Evolutionary conservation across 306 rosid species (phyloP), one percentile per base, ranked within the genome.

Genomic region (Lathyrus oleraceus): DNA sequence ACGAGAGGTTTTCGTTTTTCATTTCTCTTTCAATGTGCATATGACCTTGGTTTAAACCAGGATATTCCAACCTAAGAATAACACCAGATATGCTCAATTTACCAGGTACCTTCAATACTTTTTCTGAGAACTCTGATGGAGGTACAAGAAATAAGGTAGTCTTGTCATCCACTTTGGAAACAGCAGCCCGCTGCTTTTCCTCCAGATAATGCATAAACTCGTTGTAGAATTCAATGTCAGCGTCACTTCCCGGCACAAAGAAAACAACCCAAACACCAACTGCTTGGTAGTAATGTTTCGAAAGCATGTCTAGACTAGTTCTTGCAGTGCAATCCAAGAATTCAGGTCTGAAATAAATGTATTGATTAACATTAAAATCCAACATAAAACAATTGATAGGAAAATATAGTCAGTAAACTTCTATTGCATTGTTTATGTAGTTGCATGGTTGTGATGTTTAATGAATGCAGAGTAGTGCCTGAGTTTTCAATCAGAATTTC

Each of bases 71-170:
- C 86, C 98, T 87, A 61, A 94, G 84, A 78, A 94, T 73, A 56
- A 91, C 97, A 47, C 99, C 97, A 71, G 99, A 87, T 47, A 94
- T 94, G 78, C 99, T 94, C 84, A 94, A 75, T 59, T 87, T 91
- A 63, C 99, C 99, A 10, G 99, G 99, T 65, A 94, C 97, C 81
- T 89, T 91, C 61, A 91, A 82, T 61, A 91, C 95, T 78, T 91
- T 91, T 76, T 88, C 81, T 25, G 99, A 94, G 81, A 94, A 94
- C 51, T 91, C 96, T 10, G 96, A 94, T 23, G 99, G 99, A 23
- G 99, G 99, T 21, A 94, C 99, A 57, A 94, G 99, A 85, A 94
- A 94, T 85, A 94, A 83, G 52, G 99, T 94, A 58, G 88, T 87
- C 76, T 73, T 84, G 65, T 94, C 96, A 25, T 94, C 99, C 86